Evolutionary conservation across 2,329 filamentous ascomycete genomes (phyloP).

Genomic region (Davidsoniella neocaledoniae): DNA sequence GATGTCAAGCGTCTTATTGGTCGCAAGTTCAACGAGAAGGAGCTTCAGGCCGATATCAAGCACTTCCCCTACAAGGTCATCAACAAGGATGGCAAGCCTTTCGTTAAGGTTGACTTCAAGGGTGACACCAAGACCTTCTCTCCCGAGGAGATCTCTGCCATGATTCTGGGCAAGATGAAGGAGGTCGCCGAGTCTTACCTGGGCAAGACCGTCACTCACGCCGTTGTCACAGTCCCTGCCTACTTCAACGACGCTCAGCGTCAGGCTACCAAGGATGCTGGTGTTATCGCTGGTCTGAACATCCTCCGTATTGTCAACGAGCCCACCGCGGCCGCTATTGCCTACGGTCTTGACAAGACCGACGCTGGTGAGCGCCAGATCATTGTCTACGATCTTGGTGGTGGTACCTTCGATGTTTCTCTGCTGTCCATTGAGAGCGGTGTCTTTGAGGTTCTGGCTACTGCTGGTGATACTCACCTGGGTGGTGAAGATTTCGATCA

Average conservation of each 20-base stretch:
- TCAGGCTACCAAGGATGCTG: slow-evolving; percentile 92
- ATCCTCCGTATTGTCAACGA: slow-evolving; percentile 95
- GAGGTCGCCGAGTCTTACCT: slow-evolving; percentile 65
- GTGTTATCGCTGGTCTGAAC: slow-evolving; percentile 80
- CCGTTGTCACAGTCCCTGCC: slow-evolving; percentile 84
- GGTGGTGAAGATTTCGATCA: slow-evolving; percentile 99
- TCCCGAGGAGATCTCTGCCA: slow-evolving; percentile 64
- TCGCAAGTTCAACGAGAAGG: slow-evolving; percentile 67
- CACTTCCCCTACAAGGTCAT: slow-evolving; percentile 95
- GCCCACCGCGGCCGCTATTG: slow-evolving; percentile 86
- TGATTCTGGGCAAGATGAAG: slow-evolving; percentile 76
- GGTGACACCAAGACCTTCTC: slow-evolving; percentile 55
- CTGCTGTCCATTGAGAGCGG: slow-evolving; percentile 82
- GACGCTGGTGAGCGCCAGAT: slow-evolving; percentile 68
- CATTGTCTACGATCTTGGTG: slow-evolving; percentile 85
- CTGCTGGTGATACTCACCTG: slow-evolving; percentile 90
- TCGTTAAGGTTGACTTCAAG: slow-evolving; percentile 57
- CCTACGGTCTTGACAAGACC: slow-evolving; percentile 82
- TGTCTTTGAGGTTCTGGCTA: slow-evolving; percentile 87
- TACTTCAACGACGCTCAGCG: slow-evolving; percentile 99
- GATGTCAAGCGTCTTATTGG: slow-evolving; percentile 78
- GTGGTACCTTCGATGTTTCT: slow-evolving; percentile 89
- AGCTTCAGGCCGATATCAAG: slow-evolving; percentile 88
- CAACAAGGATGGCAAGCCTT: slow-evolving; percentile 78
- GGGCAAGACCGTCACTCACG: slow-evolving; percentile 69